Evolutionary conservation across 139 green algal species (phyloP).

Genomic region (Chlamydomonas eustigma): DNA sequence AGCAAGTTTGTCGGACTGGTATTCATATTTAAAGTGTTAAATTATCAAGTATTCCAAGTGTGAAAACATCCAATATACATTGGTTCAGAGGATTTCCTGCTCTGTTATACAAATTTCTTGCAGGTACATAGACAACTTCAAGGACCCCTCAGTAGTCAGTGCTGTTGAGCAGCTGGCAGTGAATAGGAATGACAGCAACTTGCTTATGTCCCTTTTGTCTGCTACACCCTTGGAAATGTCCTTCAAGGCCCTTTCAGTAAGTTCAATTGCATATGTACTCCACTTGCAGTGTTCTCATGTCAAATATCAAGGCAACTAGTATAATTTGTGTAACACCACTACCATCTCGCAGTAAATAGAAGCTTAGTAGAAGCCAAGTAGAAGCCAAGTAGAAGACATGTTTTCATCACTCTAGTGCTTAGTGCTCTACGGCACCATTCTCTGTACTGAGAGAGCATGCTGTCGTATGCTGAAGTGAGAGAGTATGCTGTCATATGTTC

Average conservation of each 20-base stretch:
- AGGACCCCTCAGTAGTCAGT: not conserved
- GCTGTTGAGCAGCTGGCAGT: not conserved
- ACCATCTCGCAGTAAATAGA: no score
- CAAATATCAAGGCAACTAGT: not conserved
- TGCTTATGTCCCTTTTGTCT: not conserved
- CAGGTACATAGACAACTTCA: no score
- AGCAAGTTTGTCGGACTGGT: no score
- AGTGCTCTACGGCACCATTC: no score
- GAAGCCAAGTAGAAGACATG: no score
- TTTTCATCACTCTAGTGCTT: no score
- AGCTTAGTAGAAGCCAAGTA: no score
- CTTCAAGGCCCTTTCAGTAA: not conserved
- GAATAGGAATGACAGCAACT: not conserved
- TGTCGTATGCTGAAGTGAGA: not conserved
- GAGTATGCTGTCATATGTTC: not conserved
- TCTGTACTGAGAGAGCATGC: not conserved
- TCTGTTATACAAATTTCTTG: no score
- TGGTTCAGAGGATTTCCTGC: no score
- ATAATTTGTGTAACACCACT: not conserved
- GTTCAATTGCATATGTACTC: not conserved
- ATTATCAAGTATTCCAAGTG: no score
- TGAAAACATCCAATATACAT: no score
- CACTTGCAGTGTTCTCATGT: not conserved
- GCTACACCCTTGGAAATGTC: not conserved
- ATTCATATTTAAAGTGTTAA: no score